A percentile compares a stretch with the other conserved stretches of the same genome.
phyloP scores from a whole-genome alignment of 441 rosid species.

The Daphne laureola region DNA sequence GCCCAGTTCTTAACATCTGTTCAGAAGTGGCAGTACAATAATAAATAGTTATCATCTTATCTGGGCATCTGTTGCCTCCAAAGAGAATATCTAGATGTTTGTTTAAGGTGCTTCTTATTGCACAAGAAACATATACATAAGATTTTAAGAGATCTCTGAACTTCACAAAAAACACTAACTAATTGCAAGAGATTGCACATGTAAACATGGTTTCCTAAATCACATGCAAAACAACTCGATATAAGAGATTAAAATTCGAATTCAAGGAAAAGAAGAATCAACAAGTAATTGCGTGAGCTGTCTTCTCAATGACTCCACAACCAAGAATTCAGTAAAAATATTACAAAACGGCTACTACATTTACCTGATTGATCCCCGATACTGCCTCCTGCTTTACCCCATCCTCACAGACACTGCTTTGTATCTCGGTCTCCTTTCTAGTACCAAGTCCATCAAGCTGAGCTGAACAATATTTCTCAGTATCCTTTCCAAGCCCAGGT shows the following conservation, averaged over 20 bases:
- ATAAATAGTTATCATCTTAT: background rate
- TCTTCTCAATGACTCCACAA: background rate
- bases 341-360: slow-evolving; percentile 5
- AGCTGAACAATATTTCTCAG: slow-evolving; percentile 43
- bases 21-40: slow-evolving; percentile 1
- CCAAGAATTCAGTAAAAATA: slow-evolving; percentile 1
- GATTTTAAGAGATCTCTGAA: no score
- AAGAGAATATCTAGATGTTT: no score
- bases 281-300: no score
- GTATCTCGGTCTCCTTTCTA: slow-evolving; percentile 34
- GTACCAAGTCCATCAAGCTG: slow-evolving; percentile 39
- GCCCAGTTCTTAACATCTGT: slow-evolving; percentile 33
- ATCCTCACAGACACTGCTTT: slow-evolving; percentile 18
- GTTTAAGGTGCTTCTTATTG: no score
- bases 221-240: no score
- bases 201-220: no score
- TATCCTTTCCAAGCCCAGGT: slow-evolving; percentile 37
- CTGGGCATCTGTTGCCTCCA: no score
- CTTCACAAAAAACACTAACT: no score
- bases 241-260: no score
- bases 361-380: slow-evolving; percentile 43
- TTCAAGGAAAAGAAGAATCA: no score
- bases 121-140: no score
- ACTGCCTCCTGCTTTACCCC: slow-evolving; percentile 33
- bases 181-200: no score